phyloP scores from a whole-genome alignment of 2,329 filamentous ascomycete species.

The Corynespora cassiicola region DNA sequence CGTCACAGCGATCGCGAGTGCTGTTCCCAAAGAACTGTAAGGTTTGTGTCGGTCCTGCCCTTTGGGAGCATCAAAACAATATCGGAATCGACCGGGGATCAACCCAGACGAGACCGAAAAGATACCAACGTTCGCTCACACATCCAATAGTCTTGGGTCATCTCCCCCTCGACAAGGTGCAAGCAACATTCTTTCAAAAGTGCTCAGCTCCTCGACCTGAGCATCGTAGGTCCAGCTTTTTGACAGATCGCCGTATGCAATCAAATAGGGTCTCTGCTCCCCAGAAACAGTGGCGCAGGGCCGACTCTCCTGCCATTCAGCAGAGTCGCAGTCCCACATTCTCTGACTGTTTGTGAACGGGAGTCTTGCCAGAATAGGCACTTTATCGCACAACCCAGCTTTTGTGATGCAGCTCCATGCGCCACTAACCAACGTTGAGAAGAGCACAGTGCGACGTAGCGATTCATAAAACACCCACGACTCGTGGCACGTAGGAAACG shows the following conservation, averaged over 20 bases:
- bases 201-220: slow-evolving; percentile 17
- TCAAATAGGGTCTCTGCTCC: slow-evolving; percentile 19
- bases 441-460: slow-evolving; percentile 33
- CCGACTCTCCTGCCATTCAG: slow-evolving; percentile 17
- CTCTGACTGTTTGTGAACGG: slow-evolving; percentile 24
- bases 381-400: slow-evolving; percentile 28
- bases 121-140: neutral
- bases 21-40: too few relatives aligned
- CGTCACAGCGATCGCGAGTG: too few relatives aligned
- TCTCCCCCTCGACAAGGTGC: slow-evolving; percentile 29
- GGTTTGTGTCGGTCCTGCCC: too few relatives aligned
- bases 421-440: slow-evolving; percentile 34
- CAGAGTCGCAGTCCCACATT: slow-evolving; percentile 20
- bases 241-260: slow-evolving; percentile 29
- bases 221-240: slow-evolving; percentile 17
- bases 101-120: neutral
- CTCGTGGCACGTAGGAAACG: slow-evolving; percentile 14
- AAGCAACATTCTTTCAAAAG: slow-evolving; percentile 32
- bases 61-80: too few relatives aligned
- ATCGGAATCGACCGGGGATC: slow-evolving; percentile 11
- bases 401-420: slow-evolving; percentile 24
- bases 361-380: slow-evolving; percentile 26
- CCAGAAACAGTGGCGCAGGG: slow-evolving; percentile 5
- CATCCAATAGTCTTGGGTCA: slow-evolving; percentile 21
- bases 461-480: slow-evolving; percentile 37